A percentile compares a stretch with the other conserved stretches of the same genome.
Conservation (phyloP, 2,329 filamentous ascomycete species). For the Coleophoma crateriformis region DNA sequence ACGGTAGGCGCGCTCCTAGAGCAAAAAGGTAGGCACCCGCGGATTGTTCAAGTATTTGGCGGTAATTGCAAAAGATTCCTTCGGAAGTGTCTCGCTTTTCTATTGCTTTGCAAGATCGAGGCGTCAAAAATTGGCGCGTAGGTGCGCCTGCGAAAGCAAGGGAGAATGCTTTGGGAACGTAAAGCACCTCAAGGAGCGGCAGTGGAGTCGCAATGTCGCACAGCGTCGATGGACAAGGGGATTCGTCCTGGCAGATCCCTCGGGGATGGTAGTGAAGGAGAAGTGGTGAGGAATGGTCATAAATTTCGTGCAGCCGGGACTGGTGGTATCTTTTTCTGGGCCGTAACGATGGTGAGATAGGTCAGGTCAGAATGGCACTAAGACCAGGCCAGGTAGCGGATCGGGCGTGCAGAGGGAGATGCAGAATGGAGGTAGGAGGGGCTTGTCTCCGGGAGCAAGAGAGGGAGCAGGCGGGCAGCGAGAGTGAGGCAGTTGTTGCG, state of each 20-base stretch:
- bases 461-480: too few relatives aligned
- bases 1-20: constrained; percentile 17
- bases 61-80: constrained; percentile 12
- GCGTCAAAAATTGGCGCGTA: not conserved
- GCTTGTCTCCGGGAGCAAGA: too few relatives aligned
- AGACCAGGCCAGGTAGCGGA: too few relatives aligned
- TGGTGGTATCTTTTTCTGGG: too few relatives aligned
- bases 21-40: constrained; percentile 24
- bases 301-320: too few relatives aligned
- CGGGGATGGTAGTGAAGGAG: not conserved
- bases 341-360: too few relatives aligned
- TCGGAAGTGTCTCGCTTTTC: not conserved
- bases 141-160: constrained; percentile 1
- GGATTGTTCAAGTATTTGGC: constrained; percentile 9
- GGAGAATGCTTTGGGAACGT: not conserved
- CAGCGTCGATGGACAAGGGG: not conserved
- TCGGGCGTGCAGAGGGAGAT: too few relatives aligned
- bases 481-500: too few relatives aligned
- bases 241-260: not conserved
- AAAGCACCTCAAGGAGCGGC: not conserved
- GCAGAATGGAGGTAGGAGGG: too few relatives aligned
- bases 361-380: too few relatives aligned
- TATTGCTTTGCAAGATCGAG: not conserved
- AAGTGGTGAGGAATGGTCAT: not conserved
- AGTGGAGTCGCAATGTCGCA: constrained; percentile 1